Percentiles rank a stretch among this genome's conserved stretches.
phyloP scores from a whole-genome alignment of 106 monocot species.

The Amphibolis antarctica region DNA sequence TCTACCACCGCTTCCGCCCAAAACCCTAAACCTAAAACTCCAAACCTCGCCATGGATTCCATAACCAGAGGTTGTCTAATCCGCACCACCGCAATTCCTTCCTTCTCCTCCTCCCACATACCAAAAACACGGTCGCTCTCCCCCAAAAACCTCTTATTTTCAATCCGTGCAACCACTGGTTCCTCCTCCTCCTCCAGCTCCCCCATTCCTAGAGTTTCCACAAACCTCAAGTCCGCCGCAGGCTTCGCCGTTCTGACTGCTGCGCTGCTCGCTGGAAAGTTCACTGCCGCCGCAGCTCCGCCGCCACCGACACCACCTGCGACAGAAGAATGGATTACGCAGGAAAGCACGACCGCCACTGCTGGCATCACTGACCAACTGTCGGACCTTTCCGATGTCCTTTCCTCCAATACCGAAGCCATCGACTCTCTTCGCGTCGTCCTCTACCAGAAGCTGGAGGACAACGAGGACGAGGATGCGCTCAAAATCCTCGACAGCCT shows the following conservation, averaged over 20 bases:
- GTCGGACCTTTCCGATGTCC: slow-evolving; percentile 20
- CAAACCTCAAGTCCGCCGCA: slow-evolving; percentile 3
- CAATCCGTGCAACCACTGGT: neutral
- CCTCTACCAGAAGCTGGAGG: slow-evolving; percentile 42
- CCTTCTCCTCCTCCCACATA: neutral
- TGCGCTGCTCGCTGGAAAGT: neutral
- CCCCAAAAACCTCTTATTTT: neutral
- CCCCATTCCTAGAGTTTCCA: neutral
- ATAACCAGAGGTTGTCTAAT: neutral
- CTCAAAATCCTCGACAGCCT: slow-evolving; percentile 31
- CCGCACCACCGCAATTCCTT: neutral
- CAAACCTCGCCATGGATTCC: neutral
- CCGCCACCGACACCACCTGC: slow-evolving; percentile 1
- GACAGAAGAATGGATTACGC: too few relatives aligned
- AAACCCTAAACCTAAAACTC: neutral
- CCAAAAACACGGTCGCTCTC: neutral
- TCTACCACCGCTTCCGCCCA: too few relatives aligned
- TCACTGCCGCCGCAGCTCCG: neutral
- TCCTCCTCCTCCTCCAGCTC: neutral
- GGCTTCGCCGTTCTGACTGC: neutral
- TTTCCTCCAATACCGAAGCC: slow-evolving; percentile 25
- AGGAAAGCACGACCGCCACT: neutral
- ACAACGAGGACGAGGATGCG: slow-evolving; percentile 39
- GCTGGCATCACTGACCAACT: neutral
- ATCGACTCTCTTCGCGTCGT: slow-evolving; percentile 31